Conservation (phyloP, 2,329 filamentous ascomycete species). For the Phyllosticta paracitricarpa region DNA sequence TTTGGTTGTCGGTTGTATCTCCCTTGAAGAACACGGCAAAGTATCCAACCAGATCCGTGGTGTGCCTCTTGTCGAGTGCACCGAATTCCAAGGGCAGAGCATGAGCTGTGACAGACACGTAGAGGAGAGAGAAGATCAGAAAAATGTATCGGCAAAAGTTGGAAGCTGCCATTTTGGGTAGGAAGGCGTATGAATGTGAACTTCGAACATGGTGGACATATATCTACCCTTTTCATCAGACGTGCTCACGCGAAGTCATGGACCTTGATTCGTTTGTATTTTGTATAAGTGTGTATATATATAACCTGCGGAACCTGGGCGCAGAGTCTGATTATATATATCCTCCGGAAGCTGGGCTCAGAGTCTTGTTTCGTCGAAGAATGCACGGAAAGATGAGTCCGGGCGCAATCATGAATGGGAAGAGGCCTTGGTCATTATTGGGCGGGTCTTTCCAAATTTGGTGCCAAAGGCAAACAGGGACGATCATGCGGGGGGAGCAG, state of each 20-base stretch:
- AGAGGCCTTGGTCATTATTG: background rate
- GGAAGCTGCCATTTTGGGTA: background rate
- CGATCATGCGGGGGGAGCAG: background rate
- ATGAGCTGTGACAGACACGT: background rate
- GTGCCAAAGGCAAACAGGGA: background rate
- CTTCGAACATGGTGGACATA: too few species aligned
- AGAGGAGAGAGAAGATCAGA: background rate
- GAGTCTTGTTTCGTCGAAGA: too few species aligned
- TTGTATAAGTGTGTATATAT: too few species aligned
- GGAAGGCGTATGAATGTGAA: background rate
- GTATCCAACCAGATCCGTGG: conserved; percentile 39
- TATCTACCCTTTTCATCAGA: background rate
- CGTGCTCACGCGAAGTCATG: too few species aligned
- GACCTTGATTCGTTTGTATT: too few species aligned
- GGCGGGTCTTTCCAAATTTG: background rate
- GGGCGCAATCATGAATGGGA: background rate
- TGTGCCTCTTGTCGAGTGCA: conserved; percentile 16
- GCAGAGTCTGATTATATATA: too few species aligned
- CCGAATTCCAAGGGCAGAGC: background rate
- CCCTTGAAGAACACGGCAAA: conserved; percentile 47
- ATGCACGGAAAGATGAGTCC: background rate
- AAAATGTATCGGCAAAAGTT: background rate
- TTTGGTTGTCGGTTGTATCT: conserved; percentile 32
- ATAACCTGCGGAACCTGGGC: too few species aligned
- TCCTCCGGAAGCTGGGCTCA: too few species aligned